phyloP scores from a whole-genome alignment of 2,329 filamentous ascomycete species.

The Rugonectria rugulosa region DNA sequence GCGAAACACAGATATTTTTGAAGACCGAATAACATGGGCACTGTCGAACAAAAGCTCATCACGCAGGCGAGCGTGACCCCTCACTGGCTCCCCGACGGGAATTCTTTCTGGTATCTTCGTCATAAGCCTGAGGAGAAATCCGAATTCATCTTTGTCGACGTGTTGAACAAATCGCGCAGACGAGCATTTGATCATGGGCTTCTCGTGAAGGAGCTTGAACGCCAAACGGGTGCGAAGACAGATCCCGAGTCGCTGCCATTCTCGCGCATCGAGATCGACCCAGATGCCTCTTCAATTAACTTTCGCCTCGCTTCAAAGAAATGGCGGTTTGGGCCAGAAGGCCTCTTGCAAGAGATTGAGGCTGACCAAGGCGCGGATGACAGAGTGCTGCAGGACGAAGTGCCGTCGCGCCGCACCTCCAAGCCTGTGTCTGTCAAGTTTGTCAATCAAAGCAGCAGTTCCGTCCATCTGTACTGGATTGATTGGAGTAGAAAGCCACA shows the following conservation, averaged over 20 bases:
- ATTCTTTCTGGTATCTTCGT: constrained; percentile 39
- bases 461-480: constrained; percentile 36
- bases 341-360: constrained; percentile 13
- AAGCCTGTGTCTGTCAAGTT: constrained; percentile 29
- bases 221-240: constrained; percentile 15
- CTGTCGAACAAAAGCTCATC: constrained; percentile 14
- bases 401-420: constrained; percentile 25
- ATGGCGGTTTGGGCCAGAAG: constrained; percentile 29
- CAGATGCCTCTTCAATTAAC: constrained; percentile 19
- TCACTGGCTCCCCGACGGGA: constrained; percentile 31
- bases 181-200: constrained; percentile 35
- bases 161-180: constrained; percentile 9
- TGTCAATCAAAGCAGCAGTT: constrained; percentile 33
- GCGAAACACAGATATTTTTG: too few relatives aligned
- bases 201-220: constrained; percentile 27
- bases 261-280: constrained; percentile 31
- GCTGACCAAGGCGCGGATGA: constrained; percentile 14
- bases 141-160: constrained; percentile 35
- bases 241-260: constrained; percentile 30
- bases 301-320: constrained; percentile 29
- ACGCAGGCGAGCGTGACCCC: constrained; percentile 27
- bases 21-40: background rate
- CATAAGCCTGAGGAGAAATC: constrained; percentile 14
- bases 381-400: constrained; percentile 26
- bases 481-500: constrained; percentile 28